These are phyloP conservation scores for Chrysanthemum seticuspe DNA, from an alignment of 129 eudicot species.

Conservation along the genomic window DNA sequence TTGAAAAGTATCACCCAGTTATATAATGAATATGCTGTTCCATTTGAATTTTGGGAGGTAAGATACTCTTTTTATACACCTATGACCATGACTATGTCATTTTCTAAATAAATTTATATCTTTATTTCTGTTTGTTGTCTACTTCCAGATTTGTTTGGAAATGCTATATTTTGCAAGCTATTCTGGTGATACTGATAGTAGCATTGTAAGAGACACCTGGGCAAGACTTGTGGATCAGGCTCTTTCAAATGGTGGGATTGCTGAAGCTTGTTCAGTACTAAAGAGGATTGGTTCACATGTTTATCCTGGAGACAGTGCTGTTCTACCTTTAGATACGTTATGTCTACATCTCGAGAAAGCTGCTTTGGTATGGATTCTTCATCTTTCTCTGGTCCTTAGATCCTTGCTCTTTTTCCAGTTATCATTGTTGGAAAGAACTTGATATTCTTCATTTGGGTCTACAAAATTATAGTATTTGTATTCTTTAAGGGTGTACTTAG, in stretches of 20 bases:
- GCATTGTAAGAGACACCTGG: constrained; percentile 90
- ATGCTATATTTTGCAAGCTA: constrained; percentile 95
- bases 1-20: constrained; percentile 87
- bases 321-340: constrained; percentile 83
- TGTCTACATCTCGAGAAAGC: constrained; percentile 98
- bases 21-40: constrained; percentile 96
- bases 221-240: constrained; percentile 95
- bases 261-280: constrained; percentile 90
- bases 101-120: background rate
- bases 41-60: constrained; percentile 99
- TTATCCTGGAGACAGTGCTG: constrained; percentile 87
- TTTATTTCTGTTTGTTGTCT: constrained; percentile 5
- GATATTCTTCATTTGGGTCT: too few species aligned
- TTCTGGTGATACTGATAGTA: constrained; percentile 91
- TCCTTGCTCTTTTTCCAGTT: background rate
- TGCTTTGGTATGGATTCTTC: constrained; percentile 51
- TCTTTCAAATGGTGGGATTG: constrained; percentile 86
- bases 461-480: too few species aligned
- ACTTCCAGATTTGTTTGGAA: constrained; percentile 76
- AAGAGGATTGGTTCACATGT: constrained; percentile 89
- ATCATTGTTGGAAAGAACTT: too few species aligned
- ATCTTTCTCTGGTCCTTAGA: background rate
- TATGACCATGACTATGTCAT: background rate
- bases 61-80: background rate
- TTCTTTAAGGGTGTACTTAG: too few species aligned